Evolutionary conservation across 495 filamentous ascomycete genomes (phyloP), one percentile per base, ranked within the genome.

Genomic region (Xylaria palmicola): DNA sequence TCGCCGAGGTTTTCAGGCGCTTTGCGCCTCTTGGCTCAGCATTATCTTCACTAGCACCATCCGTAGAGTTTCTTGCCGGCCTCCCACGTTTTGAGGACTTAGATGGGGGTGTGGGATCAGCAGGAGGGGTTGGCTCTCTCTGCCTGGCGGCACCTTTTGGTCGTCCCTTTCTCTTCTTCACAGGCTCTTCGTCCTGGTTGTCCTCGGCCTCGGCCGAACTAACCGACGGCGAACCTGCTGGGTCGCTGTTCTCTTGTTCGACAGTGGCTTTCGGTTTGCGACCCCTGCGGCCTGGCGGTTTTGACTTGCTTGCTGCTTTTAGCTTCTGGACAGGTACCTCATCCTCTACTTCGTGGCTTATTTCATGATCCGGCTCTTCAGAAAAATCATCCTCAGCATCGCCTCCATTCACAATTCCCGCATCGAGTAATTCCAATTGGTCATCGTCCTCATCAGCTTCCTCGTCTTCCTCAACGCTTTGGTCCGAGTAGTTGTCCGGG

Each of bases 361-460:
- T 65, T 32, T 73, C 68, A 15, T 66, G 69, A 3, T 70, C 71
- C 15, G 65, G 49, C 1, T 69, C 64, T 58, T 55, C 37, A n/a
- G 30, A 43, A 22, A 36, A 15, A 0, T 62, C 59, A 2, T 63
- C 66, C 39, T 56, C 68, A 5, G 66, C 40, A 30, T 74, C 66
- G 56, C 70, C 67, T 27, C 61, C 62, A 1, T 53, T 68, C 17
- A 62, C 65, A 49, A 69, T 62, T 15, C 51, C 71, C 6, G 65
- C 67, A 59, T 72, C 65, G 24, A 73, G 51, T 56, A 80, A 73
- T 32, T 66, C 72, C 62, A 77, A 69, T 32, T 64, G 56, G 6
- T 59, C 61, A 12, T 60, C 67, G 6, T 72, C 68, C 15, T 66
- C 63, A 13, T 69, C 67, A 0, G 68, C 67, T n/a, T 74, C 66